Percentiles rank a stretch among this genome's conserved stretches.
These are phyloP conservation scores for Apiospora rasikravindrae DNA, from an alignment of 2,329 filamentous ascomycete species.

Conservation along the genomic window DNA sequence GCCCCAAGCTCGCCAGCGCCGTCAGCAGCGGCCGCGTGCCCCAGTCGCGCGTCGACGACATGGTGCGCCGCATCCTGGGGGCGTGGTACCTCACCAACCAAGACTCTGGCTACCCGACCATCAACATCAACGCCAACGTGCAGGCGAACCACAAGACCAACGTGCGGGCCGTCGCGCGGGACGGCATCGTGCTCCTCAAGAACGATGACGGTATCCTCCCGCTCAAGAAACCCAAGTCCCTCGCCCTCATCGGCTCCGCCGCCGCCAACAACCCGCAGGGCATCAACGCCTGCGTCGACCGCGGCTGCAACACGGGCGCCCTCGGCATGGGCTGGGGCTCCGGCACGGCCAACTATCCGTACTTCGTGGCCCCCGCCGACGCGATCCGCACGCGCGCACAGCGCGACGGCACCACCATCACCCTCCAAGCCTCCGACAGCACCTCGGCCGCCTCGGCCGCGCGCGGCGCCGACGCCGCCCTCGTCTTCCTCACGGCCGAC, in stretches of 20 bases:
- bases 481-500: slow-evolving; percentile 64
- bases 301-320: slow-evolving; percentile 64
- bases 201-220: slow-evolving; percentile 64
- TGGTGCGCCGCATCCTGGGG: slow-evolving; percentile 67
- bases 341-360: slow-evolving; percentile 55
- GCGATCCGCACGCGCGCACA: slow-evolving; percentile 52
- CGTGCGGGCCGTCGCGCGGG: slow-evolving; percentile 58
- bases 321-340: slow-evolving; percentile 71
- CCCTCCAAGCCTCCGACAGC: slow-evolving; percentile 52
- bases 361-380: slow-evolving; percentile 58
- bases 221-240: slow-evolving; percentile 57
- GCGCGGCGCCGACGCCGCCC: slow-evolving; percentile 19
- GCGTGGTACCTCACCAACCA: slow-evolving; percentile 65
- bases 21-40: slow-evolving; percentile 64
- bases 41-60: slow-evolving; percentile 68
- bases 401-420: slow-evolving; percentile 50
- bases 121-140: slow-evolving; percentile 60
- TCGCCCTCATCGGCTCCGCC: slow-evolving; percentile 68
- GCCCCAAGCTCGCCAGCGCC: slow-evolving; percentile 55
- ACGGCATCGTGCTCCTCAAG: slow-evolving; percentile 71
- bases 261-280: slow-evolving; percentile 65
- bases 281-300: slow-evolving; percentile 67
- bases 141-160: slow-evolving; percentile 67
- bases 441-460: slow-evolving; percentile 24
- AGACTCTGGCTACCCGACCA: slow-evolving; percentile 53